phyloP scores from a whole-genome alignment of 1,284 basidiomycete genomes.

The Ganoderma lingzhi region DNA sequence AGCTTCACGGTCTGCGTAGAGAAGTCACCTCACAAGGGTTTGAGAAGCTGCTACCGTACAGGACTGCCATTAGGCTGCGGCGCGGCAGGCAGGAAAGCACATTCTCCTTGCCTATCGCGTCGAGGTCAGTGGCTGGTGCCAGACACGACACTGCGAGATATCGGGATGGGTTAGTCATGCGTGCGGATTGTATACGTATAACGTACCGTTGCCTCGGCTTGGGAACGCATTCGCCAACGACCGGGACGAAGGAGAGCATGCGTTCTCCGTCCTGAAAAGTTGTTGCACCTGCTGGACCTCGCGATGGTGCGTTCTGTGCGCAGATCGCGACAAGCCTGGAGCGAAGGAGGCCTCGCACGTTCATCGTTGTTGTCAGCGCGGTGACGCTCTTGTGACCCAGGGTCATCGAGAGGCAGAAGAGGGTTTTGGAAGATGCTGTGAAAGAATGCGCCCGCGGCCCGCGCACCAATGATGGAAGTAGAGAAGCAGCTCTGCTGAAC shows the following conservation, averaged over 20 bases:
- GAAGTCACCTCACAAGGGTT: not conserved
- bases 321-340: constrained; percentile 11
- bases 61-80: not conserved
- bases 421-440: not conserved
- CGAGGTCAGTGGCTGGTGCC: not conserved
- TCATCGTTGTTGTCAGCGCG: constrained; percentile 8
- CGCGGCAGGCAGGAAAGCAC: not conserved
- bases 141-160: not conserved
- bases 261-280: not conserved
- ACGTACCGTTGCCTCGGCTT: not conserved
- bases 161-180: not conserved
- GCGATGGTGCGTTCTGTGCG: not conserved
- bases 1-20: not conserved
- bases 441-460: constrained; percentile 4
- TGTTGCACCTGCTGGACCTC: not conserved
- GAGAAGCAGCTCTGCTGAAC: not conserved
- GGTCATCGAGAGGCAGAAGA: not conserved
- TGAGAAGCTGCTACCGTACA: not conserved
- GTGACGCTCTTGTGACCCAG: constrained; percentile 7
- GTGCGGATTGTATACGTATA: not conserved
- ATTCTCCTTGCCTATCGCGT: not conserved
- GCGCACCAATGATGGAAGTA: constrained; percentile 13
- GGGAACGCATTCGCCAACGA: not conserved
- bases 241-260: not conserved
- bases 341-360: constrained; percentile 11